Evolutionary conservation across 768 basidiomycete genomes (phyloP).

Genomic region (Neoboletus subvelutipes): DNA sequence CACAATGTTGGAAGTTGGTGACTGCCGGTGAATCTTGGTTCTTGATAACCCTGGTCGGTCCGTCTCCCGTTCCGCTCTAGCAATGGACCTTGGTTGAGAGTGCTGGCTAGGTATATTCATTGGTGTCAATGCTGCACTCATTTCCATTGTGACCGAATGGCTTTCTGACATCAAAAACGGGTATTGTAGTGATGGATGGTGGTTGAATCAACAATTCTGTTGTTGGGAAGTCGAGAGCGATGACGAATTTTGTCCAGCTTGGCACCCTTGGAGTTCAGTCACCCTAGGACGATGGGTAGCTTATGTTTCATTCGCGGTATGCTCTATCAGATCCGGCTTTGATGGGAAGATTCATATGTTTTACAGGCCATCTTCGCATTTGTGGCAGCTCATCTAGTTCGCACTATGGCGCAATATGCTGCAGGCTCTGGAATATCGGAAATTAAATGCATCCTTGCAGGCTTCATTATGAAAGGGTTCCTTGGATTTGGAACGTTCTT

Average conservation of each 20-base stretch:
- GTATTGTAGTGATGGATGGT: conserved; percentile 96
- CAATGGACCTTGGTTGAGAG: conserved; percentile 2
- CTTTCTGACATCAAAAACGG: conserved; percentile 97
- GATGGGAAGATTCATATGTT: conserved; percentile 3
- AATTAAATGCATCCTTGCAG: conserved; percentile 96
- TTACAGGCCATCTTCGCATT: conserved; percentile 77
- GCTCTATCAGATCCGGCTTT: conserved; percentile 30
- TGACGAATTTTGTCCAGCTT: conserved; percentile 83
- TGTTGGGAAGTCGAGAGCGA: conserved; percentile 93
- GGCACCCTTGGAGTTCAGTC: conserved; percentile 86
- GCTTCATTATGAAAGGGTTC: conserved; percentile 97
- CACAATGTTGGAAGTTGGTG: conserved; percentile 55
- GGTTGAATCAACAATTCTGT: conserved; percentile 97
- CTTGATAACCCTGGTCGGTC: conserved; percentile 86
- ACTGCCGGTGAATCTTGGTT: conserved; percentile 89
- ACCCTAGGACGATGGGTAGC: conserved; percentile 74
- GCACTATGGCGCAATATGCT: conserved; percentile 87
- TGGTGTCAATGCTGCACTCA: conserved; percentile 90
- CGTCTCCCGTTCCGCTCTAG: conserved; percentile 32
- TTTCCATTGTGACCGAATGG: conserved; percentile 96
- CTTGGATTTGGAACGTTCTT: conserved; percentile 86
- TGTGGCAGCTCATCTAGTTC: conserved; percentile 85
- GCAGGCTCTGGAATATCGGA: conserved; percentile 98
- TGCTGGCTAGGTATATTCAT: conserved; percentile 72
- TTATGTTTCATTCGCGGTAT: conserved; percentile 87